phyloP scores from a whole-genome alignment of 345 rosid species.

The Eucalyptus curtisii region DNA sequence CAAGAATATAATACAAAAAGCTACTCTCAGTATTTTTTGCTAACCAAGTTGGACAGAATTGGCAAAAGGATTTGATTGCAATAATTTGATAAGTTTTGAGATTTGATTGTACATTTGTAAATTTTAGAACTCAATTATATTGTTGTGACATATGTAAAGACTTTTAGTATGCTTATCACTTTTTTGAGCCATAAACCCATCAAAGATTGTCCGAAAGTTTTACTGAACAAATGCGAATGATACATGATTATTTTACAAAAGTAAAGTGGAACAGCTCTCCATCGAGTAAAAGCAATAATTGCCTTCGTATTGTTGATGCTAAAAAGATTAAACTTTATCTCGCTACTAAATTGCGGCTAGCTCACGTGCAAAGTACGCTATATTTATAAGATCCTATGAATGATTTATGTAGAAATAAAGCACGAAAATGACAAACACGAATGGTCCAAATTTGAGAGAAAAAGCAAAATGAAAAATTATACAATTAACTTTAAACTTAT shows the following conservation, averaged over 20 bases:
- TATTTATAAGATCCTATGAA: not conserved
- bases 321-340: not conserved
- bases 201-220: not conserved
- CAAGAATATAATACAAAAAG: too few relatives aligned
- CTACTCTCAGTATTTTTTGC: too few relatives aligned
- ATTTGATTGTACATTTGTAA: too few relatives aligned
- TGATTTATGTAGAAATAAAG: not conserved
- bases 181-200: not conserved
- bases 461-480: not conserved
- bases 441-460: not conserved
- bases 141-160: too few relatives aligned
- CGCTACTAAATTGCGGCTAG: not conserved
- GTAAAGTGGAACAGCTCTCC: not conserved
- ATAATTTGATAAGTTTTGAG: too few relatives aligned
- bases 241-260: not conserved
- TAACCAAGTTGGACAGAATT: too few relatives aligned
- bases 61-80: too few relatives aligned
- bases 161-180: too few relatives aligned
- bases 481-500: too few relatives aligned
- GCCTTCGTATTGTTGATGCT: not conserved
- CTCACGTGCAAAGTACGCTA: not conserved
- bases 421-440: not conserved
- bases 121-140: too few relatives aligned
- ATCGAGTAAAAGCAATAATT: not conserved
- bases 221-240: not conserved